Base-by-base conservation (phyloP, 371 early-diverging fungal species). In the Thermomucor indicae-seudaticae region DNA sequence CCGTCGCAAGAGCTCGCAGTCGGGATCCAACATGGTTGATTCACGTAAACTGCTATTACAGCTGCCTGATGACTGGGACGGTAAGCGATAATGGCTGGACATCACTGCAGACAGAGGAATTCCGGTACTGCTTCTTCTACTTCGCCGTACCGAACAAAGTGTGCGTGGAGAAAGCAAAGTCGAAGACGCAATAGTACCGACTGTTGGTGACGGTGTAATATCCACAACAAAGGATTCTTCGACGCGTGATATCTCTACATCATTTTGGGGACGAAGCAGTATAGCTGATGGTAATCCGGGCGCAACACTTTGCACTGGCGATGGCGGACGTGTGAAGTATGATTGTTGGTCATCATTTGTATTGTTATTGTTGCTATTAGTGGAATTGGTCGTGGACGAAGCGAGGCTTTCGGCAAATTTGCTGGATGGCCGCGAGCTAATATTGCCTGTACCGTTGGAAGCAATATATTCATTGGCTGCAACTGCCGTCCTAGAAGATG, bases 181-280 rank as follows among this genome's bases (percentile, higher is more conserved):
- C 8, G 73, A 73, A 22, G 73, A 73, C 0, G 73, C 73, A 4
- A 69, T 42, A 6, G 75, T 71, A 11, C 66, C 61, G 35, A 75
- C 53, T 20, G 75, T 59, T 10, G 70, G 67, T 0, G 70, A 69
- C 27, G 40, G 34, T 2, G 40, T 35, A 7, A 16, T 17, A 10
- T 29, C 28, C 1, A 38, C 8, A 3, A 43, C 29, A 17, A 60
- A 60, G 10, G 51, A 43, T 37, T 60, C 60, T 43, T 60, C 60
- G 1, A 60, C 60, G 2, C 54, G 39, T 3, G 60, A 49, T 11
- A 34, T 28, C 16, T 43, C 43, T 6, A 44, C 35, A 29, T 43
- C 55, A 25, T 54, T 41, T n/a, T 54, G 55, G 2, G 60, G 45
- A 12, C 46, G 42, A 23, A 60, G 24, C 6, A 28, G 48, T 4